phyloP scores from a whole-genome alignment of 2,329 filamentous ascomycete genomes.

The Trichoderma koningii region DNA sequence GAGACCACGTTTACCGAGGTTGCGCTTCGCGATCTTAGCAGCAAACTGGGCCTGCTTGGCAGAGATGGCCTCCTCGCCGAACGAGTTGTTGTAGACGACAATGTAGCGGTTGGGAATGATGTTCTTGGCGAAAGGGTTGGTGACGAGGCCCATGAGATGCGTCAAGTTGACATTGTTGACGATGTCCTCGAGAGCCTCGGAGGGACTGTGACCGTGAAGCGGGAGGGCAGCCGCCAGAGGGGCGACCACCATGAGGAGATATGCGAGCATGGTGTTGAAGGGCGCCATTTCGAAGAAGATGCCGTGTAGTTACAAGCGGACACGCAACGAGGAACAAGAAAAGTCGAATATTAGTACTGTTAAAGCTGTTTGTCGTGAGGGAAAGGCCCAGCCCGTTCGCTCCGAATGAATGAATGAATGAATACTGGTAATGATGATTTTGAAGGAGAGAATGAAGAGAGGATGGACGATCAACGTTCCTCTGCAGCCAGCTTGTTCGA shows the following conservation, averaged over 20 bases:
- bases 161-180: conserved; percentile 14
- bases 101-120: conserved; percentile 62
- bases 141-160: conserved; percentile 41
- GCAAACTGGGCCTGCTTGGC: conserved; percentile 53
- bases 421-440: conserved; percentile 4
- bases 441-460: conserved; percentile 21
- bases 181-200: background rate
- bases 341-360: conserved; percentile 11
- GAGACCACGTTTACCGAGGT: conserved; percentile 54
- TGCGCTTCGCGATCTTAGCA: conserved; percentile 57
- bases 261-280: conserved; percentile 34
- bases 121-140: conserved; percentile 51
- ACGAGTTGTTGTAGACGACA: conserved; percentile 63
- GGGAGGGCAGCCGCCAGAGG: conserved; percentile 38
- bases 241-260: conserved; percentile 32
- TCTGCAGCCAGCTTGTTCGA: conserved; percentile 34
- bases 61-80: conserved; percentile 50
- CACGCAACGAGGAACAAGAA: background rate
- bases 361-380: conserved; percentile 6
- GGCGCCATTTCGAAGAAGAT: conserved; percentile 32
- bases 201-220: conserved; percentile 18
- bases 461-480: conserved; percentile 40
- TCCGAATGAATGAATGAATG: background rate
- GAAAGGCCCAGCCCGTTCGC: conserved; percentile 25
- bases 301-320: background rate